A percentile compares a stretch with the other conserved stretches of the same genome.
These are phyloP conservation scores for Calamus simplicifolius DNA, from an alignment of 176 grass and related monocot species.

Conservation along the genomic window DNA sequence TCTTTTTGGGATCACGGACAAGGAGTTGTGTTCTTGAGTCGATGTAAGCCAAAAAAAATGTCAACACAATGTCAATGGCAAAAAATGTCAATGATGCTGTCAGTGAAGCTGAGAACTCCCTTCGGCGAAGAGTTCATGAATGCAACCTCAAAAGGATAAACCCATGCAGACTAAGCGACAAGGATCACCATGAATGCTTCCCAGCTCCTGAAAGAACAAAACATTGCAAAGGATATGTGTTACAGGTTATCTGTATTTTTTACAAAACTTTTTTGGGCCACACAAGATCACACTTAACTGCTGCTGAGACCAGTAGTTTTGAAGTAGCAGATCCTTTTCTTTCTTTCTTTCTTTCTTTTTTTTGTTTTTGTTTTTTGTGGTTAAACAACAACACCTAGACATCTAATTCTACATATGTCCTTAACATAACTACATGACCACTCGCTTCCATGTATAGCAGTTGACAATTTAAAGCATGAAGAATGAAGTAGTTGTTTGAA, in stretches of 20 bases:
- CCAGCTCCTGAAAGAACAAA: constrained; percentile 51
- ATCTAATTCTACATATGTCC: too few species aligned
- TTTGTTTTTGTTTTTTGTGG: too few species aligned
- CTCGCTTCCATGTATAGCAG: too few species aligned
- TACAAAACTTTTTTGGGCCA: too few species aligned
- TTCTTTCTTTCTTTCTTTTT: too few species aligned
- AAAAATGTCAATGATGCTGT: constrained; percentile 80
- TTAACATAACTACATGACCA: too few species aligned
- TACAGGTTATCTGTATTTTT: background rate
- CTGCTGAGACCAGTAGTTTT: too few species aligned
- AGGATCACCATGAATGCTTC: constrained; percentile 92
- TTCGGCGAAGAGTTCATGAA: constrained; percentile 71
- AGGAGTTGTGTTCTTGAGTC: constrained; percentile 74
- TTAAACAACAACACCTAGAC: too few species aligned
- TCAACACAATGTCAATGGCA: constrained; percentile 67
- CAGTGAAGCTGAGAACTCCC: constrained; percentile 64
- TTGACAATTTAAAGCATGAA: too few species aligned
- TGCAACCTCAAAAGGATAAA: constrained; percentile 99
- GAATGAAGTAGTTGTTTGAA: too few species aligned
- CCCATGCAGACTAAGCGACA: constrained; percentile 94
- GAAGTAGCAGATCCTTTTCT: too few species aligned
- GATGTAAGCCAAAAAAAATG: constrained; percentile 93
- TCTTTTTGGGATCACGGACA: constrained; percentile 55
- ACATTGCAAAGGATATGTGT: background rate
- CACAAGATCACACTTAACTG: too few species aligned